phyloP scores from a whole-genome alignment of 129 eudicot species.

The Sambucus nigra region DNA sequence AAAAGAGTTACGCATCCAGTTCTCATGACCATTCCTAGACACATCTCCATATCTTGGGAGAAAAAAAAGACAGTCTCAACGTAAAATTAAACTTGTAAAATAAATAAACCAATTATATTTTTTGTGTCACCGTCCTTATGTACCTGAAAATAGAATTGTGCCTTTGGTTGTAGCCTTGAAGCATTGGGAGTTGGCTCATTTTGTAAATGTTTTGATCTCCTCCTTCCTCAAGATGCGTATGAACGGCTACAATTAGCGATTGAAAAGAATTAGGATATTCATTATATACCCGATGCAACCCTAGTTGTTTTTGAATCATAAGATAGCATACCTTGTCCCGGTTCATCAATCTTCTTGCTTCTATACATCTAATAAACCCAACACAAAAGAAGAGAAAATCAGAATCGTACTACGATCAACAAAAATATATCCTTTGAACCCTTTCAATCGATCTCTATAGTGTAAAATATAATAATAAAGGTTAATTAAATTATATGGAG shows the following conservation, averaged over 20 bases:
- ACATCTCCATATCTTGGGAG: conserved; percentile 40
- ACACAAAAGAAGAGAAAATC: conserved; percentile 7
- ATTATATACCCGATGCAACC: conserved; percentile 16
- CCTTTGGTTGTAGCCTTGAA: conserved; percentile 54
- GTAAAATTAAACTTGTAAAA: not conserved
- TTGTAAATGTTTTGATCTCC: conserved; percentile 63
- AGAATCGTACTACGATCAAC: not conserved
- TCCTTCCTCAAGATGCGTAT: conserved; percentile 38
- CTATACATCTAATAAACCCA: conserved; percentile 65
- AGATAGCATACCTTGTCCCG: conserved; percentile 45
- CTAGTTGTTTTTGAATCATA: conserved; percentile 7
- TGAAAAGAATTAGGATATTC: not conserved
- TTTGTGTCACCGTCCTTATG: not conserved
- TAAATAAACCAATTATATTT: not conserved
- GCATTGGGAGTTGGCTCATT: conserved; percentile 71
- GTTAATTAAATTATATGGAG: not conserved
- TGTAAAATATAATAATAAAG: not conserved
- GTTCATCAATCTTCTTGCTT: conserved; percentile 78
- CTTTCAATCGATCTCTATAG: not conserved
- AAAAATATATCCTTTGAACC: not conserved
- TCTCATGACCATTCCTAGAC: conserved; percentile 26
- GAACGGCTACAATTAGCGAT: conserved; percentile 30
- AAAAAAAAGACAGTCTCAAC: not conserved
- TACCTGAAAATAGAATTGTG: conserved; percentile 38
- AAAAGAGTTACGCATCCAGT: conserved; percentile 33